Conservation (phyloP, 345 rosid genomes). For the thale cress (Arabidopsis thaliana) region DNA sequence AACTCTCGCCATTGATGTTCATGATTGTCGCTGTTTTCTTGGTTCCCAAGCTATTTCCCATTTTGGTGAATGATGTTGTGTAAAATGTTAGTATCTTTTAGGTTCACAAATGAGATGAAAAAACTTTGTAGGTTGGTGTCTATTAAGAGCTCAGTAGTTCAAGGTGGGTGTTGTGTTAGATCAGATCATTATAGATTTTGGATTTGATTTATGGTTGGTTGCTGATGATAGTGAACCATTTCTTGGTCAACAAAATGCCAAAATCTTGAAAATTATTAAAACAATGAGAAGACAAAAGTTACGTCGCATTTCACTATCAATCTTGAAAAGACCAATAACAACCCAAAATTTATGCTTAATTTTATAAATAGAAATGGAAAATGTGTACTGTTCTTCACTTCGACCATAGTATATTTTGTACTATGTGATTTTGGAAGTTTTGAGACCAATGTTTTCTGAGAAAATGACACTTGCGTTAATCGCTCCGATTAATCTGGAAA, state of each 20-base stretch:
- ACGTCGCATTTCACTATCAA: slow-evolving; percentile 43
- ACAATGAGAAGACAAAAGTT: slow-evolving; percentile 29
- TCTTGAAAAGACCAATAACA: slow-evolving; percentile 36
- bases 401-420: slow-evolving; percentile 3
- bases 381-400: slow-evolving; percentile 35
- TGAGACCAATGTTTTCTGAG: slow-evolving; percentile 31
- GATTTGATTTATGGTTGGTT: slow-evolving; percentile 46
- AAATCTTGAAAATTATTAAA: slow-evolving; percentile 31
- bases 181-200: slow-evolving; percentile 33
- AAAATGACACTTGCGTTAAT: slow-evolving; percentile 46
- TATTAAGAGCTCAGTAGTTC: slow-evolving; percentile 44
- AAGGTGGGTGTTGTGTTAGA: slow-evolving; percentile 43
- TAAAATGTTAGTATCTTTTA: slow-evolving; percentile 10
- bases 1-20: slow-evolving; percentile 86
- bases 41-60: slow-evolving; percentile 81
- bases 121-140: not conserved
- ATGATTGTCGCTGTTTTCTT: slow-evolving; percentile 69
- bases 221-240: slow-evolving; percentile 44
- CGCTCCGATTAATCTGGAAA: slow-evolving; percentile 40
- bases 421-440: not conserved
- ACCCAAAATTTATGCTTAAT: slow-evolving; percentile 30
- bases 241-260: slow-evolving; percentile 45
- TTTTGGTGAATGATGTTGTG: slow-evolving; percentile 28
- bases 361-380: not conserved
- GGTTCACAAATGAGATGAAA: slow-evolving; percentile 2